Percentiles rank a stretch among this genome's conserved stretches.
These are phyloP conservation scores for Globisporangium orthogonon DNA, from an alignment of 352 stramenopile genomes.

Conservation along the genomic window DNA sequence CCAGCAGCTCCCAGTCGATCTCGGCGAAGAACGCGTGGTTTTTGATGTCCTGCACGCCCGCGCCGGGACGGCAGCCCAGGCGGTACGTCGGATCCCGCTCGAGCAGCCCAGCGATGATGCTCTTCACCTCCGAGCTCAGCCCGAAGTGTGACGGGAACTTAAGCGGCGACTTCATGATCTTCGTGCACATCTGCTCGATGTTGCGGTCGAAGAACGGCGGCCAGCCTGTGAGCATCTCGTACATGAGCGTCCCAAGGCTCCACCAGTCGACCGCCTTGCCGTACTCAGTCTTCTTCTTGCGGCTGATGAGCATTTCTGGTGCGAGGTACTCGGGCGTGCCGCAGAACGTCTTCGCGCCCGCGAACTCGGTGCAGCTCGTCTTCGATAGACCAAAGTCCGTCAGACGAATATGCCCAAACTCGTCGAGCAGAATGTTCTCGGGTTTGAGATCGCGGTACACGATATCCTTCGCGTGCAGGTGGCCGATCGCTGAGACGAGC, in stretches of 20 bases:
- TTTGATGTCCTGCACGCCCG: conserved; percentile 69
- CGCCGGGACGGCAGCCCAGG: conserved; percentile 60
- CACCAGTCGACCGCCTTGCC: conserved; percentile 93
- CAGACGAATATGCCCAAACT: conserved; percentile 87
- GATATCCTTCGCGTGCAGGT: conserved; percentile 89
- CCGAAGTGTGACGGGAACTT: conserved; percentile 84
- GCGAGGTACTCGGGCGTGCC: conserved; percentile 86
- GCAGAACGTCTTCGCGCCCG: conserved; percentile 84
- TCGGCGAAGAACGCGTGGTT: conserved; percentile 74
- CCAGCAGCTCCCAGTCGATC: conserved; percentile 73
- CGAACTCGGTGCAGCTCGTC: conserved; percentile 70
- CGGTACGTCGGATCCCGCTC: conserved; percentile 67
- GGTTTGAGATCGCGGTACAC: conserved; percentile 93
- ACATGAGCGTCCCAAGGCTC: conserved; percentile 91
- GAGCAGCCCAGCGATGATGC: conserved; percentile 68
- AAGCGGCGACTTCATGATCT: conserved; percentile 88
- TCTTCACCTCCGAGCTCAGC: conserved; percentile 67
- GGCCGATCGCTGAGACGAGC: conserved; percentile 82
- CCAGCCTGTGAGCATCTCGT: conserved; percentile 93
- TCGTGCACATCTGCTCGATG: conserved; percentile 88
- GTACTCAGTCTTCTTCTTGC: conserved; percentile 87
- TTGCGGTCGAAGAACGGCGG: conserved; percentile 92
- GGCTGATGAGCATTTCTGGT: conserved; percentile 87
- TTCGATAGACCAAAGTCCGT: conserved; percentile 94
- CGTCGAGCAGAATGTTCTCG: conserved; percentile 93